Base-by-base conservation (phyloP, 106 monocot genomes). In the Dendrobium huoshanense region DNA sequence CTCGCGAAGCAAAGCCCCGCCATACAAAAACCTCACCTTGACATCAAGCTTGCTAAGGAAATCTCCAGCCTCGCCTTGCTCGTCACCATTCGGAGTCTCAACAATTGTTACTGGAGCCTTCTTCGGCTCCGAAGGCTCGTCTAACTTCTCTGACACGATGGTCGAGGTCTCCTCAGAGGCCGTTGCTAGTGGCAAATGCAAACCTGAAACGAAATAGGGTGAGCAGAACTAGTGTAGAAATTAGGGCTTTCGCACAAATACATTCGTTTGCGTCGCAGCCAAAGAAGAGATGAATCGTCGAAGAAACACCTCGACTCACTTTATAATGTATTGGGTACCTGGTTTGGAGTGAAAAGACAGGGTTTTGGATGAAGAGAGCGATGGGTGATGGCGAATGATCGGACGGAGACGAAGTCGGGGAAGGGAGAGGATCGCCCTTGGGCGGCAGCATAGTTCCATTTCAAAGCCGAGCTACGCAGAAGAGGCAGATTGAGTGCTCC, bases 91-190 rank as follows among this genome's bases (percentile, higher is more conserved):
- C 49, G 25, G 22, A 51, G 49, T 11, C n/a, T 47, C 76, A 9
- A 24, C 76, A 13, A 76, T 25, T 10, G 17, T 27, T 47, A 22
- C 49, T 18, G 40, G n/a, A 9, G 47, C 19, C 22, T 47, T 76
- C 76, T 76, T 27, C 76, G 27, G 25, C n/a, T 20, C 25, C 11
- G 27, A 27, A 76, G 76, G 49, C 43, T 76, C 49, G 11, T 51
- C 76, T 7, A 51, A 49, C 76, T 51, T 49, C 47, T 27, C 49
- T 25, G 76, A 76, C 49, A 76, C 25, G 47, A 27, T 48, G 76
- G 76, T 76, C 9, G 49, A 47, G 13, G 49, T 51, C 49, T 76
- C 76, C 4, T 76, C 76, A 24, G 76, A 76, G 10, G 76, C 22
- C 45, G 76, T 15, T 2, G 76, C 76, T 4, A 48, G 22, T 47